Base-by-base conservation (phyloP, 1,139 yeast species). In the Blastobotrys malaysiensis region DNA sequence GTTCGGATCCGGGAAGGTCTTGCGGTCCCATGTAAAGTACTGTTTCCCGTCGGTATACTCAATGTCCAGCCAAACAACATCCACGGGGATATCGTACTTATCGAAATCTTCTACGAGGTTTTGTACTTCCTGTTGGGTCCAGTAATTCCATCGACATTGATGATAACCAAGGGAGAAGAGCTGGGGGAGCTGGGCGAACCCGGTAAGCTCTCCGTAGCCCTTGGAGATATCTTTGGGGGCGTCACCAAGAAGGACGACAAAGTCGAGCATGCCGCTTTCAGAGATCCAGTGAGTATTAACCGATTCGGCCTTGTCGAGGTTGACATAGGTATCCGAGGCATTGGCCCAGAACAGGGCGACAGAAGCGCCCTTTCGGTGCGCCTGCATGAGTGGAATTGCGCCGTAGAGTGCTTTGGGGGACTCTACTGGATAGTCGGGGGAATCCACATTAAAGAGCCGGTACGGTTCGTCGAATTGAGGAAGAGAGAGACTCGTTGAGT, bases 371-470 rank as follows among this genome's bases (percentile, higher is more conserved):
- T 80, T 76, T 57, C 78, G 82, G 16, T 79, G 79, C 0, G 88
- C 93, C 53, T 88, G 70, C 77, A 91, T 76, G 48, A 89, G 81
- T 2, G 98, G 98, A 63, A 91, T 88, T 0, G 95, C 76, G 1
- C 98, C 98, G 65, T 91, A 91, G 93, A 89, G 88, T 22, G 97
- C 89, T 73, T 85, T 76, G 53, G 83, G 80, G 24, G 95, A 84
- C 55, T 86, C 79, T 2, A 83, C 75, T 61, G 87, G 95, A 67
- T 91, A 91, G 70, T 90, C 97, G 68, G 91, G 91, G 46, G 89
- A 90, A 65, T 91, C 98, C 31, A 89, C 96, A 62, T 91, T 90
- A 73, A 72, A 91, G 47, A 91, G 73, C 48, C 98, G 77, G 69
- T 91, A 91, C 1, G 97, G 97, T 50, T 80, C 82, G 49, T 68